Percentiles rank a stretch among this genome's conserved stretches.
Conservation (phyloP, 2,329 filamentous ascomycete species). For the Ascochyta fabae region DNA sequence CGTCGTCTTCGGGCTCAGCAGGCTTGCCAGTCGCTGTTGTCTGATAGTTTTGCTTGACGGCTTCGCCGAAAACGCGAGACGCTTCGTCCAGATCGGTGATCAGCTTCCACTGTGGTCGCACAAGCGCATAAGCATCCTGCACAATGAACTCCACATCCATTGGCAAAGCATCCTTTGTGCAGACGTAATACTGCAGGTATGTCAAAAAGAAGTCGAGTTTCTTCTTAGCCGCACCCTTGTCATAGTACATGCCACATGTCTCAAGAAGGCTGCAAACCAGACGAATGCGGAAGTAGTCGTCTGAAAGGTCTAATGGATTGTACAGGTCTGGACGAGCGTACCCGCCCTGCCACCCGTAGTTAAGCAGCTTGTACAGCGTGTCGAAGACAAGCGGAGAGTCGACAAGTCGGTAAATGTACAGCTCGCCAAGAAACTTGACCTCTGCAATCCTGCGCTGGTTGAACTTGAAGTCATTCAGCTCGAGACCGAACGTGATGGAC, state of each 20-base stretch:
- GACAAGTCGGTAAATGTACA: constrained; percentile 97
- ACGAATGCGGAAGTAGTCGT: constrained; percentile 95
- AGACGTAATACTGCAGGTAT: constrained; percentile 97
- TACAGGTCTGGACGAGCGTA: constrained; percentile 79
- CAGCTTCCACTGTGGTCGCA: constrained; percentile 92
- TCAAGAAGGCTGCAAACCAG: constrained; percentile 88
- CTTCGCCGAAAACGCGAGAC: constrained; percentile 79
- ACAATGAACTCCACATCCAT: constrained; percentile 98
- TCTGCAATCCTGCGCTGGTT: constrained; percentile 94
- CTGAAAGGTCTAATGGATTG: constrained; percentile 82
- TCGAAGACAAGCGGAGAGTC: constrained; percentile 97
- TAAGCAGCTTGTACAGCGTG: constrained; percentile 90
- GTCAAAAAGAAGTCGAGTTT: constrained; percentile 97
- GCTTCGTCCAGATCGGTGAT: constrained; percentile 83
- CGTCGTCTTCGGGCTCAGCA: constrained; percentile 73
- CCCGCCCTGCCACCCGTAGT: constrained; percentile 85
- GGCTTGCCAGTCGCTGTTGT: constrained; percentile 72
- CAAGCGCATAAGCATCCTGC: constrained; percentile 85
- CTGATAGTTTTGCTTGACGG: constrained; percentile 90
- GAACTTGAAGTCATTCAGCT: constrained; percentile 96
- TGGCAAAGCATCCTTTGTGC: constrained; percentile 84
- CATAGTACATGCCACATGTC: constrained; percentile 95
- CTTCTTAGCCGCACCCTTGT: constrained; percentile 90
- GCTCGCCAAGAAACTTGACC: constrained; percentile 93
- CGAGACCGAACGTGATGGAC: constrained; percentile 83